These are phyloP conservation scores for Ricinus communis DNA, from an alignment of 345 rosid species.

Conservation along the genomic window DNA sequence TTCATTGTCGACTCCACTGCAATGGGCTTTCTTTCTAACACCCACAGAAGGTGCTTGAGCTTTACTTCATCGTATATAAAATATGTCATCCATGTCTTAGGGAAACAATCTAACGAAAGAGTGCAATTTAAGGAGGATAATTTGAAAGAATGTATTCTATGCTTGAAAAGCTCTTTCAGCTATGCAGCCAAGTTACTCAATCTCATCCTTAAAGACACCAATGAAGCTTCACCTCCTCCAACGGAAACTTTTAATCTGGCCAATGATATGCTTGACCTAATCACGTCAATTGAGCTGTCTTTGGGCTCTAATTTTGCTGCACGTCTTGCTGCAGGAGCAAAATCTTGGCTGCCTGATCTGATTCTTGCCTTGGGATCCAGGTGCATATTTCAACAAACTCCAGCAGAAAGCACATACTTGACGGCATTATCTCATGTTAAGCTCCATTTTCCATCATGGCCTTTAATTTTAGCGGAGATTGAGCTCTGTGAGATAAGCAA, in stretches of 20 bases:
- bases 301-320: slow-evolving; percentile 53
- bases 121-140: slow-evolving; percentile 51
- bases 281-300: slow-evolving; percentile 45
- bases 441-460: slow-evolving; percentile 64
- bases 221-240: slow-evolving; percentile 43
- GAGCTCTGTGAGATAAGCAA: slow-evolving; percentile 45
- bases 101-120: slow-evolving; percentile 35
- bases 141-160: slow-evolving; percentile 45
- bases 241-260: slow-evolving; percentile 60
- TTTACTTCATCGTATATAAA: slow-evolving; percentile 57
- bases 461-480: slow-evolving; percentile 44
- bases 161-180: slow-evolving; percentile 71
- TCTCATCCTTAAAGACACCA: slow-evolving; percentile 46
- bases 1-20: slow-evolving; percentile 60
- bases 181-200: slow-evolving; percentile 73
- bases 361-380: slow-evolving; percentile 69
- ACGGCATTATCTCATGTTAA: slow-evolving; percentile 43
- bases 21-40: slow-evolving; percentile 48
- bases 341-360: slow-evolving; percentile 88
- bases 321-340: slow-evolving; percentile 52
- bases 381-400: slow-evolving; percentile 39
- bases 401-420: slow-evolving; percentile 32
- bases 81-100: slow-evolving; percentile 38
- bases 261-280: slow-evolving; percentile 56
- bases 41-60: slow-evolving; percentile 46